Conservation (phyloP, 2,329 filamentous ascomycete species). For the Cyanodermella asteris region DNA sequence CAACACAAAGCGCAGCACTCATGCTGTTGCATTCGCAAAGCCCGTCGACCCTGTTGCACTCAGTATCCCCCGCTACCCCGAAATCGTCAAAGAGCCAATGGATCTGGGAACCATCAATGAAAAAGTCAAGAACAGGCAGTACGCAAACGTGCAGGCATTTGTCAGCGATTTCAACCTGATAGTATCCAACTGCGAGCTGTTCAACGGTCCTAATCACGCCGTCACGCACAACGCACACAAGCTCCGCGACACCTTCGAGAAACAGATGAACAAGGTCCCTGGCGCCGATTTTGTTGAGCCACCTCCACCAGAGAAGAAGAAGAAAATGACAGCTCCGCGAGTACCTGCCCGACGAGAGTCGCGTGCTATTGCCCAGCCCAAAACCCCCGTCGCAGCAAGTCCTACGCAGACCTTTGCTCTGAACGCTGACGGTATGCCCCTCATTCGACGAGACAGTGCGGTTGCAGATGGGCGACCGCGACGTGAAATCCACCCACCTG, state of each 20-base stretch:
- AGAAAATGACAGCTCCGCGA: constrained; percentile 16
- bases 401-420: constrained; percentile 47
- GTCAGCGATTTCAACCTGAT: constrained; percentile 56
- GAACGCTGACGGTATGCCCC: constrained; percentile 52
- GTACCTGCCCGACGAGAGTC: constrained; percentile 27
- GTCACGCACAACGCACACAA: constrained; percentile 48
- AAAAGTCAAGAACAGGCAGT: constrained; percentile 50
- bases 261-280: constrained; percentile 38
- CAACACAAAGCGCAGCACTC: constrained; percentile 61
- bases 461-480: constrained; percentile 66
- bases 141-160: constrained; percentile 49
- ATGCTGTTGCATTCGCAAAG: constrained; percentile 50
- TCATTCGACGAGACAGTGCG: constrained; percentile 68
- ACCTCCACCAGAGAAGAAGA: constrained; percentile 39
- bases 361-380: constrained; percentile 19
- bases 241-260: constrained; percentile 36
- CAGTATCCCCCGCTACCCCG: constrained; percentile 50
- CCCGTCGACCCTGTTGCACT: constrained; percentile 62
- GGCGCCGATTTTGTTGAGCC: constrained; percentile 35
- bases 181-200: constrained; percentile 53
- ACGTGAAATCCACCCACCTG: constrained; percentile 79
- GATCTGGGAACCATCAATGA: constrained; percentile 67
- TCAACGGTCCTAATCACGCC: constrained; percentile 61
- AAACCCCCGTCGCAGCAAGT: constrained; percentile 23
- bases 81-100: constrained; percentile 55